A percentile compares a stretch with the other conserved stretches of the same genome.
Evolutionary conservation across 768 basidiomycete genomes (phyloP).

Genomic region (Rhodosporidiobolus sp.): DNA sequence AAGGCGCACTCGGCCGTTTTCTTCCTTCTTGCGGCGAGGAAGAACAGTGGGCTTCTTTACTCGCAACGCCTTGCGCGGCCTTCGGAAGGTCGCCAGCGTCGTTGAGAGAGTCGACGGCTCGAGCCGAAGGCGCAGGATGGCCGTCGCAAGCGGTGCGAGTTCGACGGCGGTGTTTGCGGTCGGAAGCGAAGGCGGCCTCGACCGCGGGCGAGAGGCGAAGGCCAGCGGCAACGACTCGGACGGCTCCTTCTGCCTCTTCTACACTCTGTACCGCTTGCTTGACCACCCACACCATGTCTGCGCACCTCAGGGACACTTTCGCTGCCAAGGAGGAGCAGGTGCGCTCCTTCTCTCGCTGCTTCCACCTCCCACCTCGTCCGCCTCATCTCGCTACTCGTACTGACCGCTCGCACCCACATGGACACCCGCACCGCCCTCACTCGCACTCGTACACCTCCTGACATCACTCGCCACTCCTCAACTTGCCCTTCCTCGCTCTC

Average conservation of each 20-base stretch:
- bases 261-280: too few species aligned
- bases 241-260: not conserved
- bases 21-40: too few species aligned
- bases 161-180: too few species aligned
- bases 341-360: not conserved
- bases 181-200: not conserved
- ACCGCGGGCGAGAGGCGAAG: not conserved
- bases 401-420: too few species aligned
- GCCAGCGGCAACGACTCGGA: not conserved
- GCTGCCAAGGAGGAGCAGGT: constrained; percentile 7
- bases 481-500: not conserved
- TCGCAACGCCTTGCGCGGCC: too few species aligned
- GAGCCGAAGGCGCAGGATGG: too few species aligned
- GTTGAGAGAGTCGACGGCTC: too few species aligned
- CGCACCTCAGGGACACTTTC: constrained; percentile 31
- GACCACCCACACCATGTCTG: constrained; percentile 22
- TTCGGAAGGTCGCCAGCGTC: too few species aligned
- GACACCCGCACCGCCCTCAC: not conserved
- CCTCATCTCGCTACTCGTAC: not conserved
- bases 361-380: not conserved
- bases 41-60: too few species aligned
- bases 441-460: not conserved
- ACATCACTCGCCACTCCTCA: not conserved
- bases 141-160: too few species aligned
- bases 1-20: too few species aligned